Percentiles rank a stretch among this genome's conserved stretches.
Evolutionary conservation across 2,329 filamentous ascomycete genomes (phyloP).

Genomic region (Colletotrichum orbiculare): DNA sequence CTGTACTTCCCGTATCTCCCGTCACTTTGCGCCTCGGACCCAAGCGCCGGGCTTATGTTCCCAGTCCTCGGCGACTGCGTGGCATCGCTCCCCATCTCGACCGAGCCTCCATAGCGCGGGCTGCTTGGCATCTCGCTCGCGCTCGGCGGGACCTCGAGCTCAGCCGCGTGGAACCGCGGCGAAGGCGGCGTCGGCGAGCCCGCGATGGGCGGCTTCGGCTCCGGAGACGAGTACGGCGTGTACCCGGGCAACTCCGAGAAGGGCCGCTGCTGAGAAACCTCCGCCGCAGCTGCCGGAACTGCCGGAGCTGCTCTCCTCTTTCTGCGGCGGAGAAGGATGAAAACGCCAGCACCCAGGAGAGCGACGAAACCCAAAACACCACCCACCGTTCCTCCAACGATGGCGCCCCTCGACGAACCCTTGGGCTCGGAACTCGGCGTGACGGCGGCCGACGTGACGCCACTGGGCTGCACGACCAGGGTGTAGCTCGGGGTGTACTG

Average conservation of each 20-base stretch:
- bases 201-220: slow-evolving; percentile 7
- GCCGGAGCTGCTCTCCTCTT: slow-evolving; percentile 1
- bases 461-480: slow-evolving; percentile 16
- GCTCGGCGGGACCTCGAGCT: slow-evolving; percentile 18
- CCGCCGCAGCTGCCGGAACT: slow-evolving; percentile 1
- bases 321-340: background rate
- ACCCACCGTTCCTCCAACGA: slow-evolving; percentile 7
- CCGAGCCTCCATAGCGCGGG: slow-evolving; percentile 21
- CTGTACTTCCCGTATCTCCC: background rate
- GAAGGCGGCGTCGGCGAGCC: background rate
- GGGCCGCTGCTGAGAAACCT: slow-evolving; percentile 4
- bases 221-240: slow-evolving; percentile 3
- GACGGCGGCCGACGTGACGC: background rate
- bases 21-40: background rate
- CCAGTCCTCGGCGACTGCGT: slow-evolving; percentile 11
- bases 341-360: slow-evolving; percentile 1
- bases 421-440: background rate
- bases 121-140: slow-evolving; percentile 31
- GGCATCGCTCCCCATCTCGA: slow-evolving; percentile 21
- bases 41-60: slow-evolving; percentile 7
- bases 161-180: slow-evolving; percentile 2
- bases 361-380: slow-evolving; percentile 10
- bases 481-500: slow-evolving; percentile 41
- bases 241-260: slow-evolving; percentile 24
- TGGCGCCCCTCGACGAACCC: background rate